Conservation (phyloP, 306 rosid genomes). For the Mimosa bimucronata region DNA sequence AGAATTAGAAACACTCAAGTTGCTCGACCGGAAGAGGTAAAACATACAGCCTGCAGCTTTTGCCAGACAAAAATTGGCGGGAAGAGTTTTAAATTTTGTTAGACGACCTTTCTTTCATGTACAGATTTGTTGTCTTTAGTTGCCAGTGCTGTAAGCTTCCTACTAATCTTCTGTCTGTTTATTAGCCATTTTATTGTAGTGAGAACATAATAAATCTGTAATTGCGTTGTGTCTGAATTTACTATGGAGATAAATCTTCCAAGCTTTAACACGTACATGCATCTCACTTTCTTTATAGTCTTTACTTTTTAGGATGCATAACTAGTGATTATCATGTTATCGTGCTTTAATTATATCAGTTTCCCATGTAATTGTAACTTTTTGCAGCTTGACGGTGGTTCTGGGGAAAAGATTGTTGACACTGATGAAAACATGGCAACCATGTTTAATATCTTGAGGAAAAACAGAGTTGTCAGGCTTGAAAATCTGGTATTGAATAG, state of each 20-base stretch:
- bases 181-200: not conserved
- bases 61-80: not conserved
- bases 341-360: not conserved
- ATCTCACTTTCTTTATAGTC: not conserved
- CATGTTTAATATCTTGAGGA: constrained; percentile 57
- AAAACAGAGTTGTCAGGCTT: constrained; percentile 43
- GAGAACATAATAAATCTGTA: not conserved
- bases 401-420: constrained; percentile 35
- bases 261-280: not conserved
- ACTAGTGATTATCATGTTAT: constrained; percentile 2
- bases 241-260: constrained; percentile 1
- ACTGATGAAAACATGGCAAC: constrained; percentile 51
- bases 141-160: not conserved
- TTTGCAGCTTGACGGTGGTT: constrained; percentile 42
- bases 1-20: constrained; percentile 27
- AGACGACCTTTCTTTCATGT: constrained; percentile 9
- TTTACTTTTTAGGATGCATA: constrained; percentile 19
- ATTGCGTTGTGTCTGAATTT: not conserved
- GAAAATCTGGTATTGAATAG: constrained; percentile 59
- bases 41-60: not conserved
- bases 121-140: not conserved
- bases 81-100: constrained; percentile 11
- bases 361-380: constrained; percentile 6
- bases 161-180: constrained; percentile 20
- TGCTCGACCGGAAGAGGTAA: constrained; percentile 47